phyloP scores from a whole-genome alignment of 495 filamentous ascomycete species.

The Penicillium ochrochloron region DNA sequence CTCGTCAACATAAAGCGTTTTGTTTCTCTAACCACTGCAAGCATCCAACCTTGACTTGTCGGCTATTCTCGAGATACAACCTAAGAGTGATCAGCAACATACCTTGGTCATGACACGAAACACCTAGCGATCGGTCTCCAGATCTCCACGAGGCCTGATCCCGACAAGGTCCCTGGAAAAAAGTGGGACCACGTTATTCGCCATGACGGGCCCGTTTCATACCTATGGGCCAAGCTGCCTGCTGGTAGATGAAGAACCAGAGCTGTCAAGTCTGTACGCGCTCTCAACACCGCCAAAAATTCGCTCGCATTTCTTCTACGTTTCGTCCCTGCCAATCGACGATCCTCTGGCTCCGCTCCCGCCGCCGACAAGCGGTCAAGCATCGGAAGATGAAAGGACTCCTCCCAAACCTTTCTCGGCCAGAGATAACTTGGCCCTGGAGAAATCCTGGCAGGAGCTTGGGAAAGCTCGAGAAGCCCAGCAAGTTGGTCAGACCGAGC shows the following conservation, averaged over 20 bases:
- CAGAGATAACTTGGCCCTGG: constrained; percentile 73
- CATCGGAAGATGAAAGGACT: constrained; percentile 51
- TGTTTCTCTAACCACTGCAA: not conserved
- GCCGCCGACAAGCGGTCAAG: constrained; percentile 56
- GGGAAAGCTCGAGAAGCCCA: constrained; percentile 45
- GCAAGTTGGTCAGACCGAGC: constrained; percentile 32
- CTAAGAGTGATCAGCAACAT: constrained; percentile 10
- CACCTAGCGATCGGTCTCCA: constrained; percentile 24
- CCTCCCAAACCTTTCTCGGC: constrained; percentile 78
- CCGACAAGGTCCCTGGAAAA: constrained; percentile 16
- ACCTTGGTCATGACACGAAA: constrained; percentile 26
- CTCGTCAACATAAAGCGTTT: not conserved
- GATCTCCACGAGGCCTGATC: constrained; percentile 20
- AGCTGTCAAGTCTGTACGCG: constrained; percentile 39
- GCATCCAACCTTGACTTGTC: not conserved
- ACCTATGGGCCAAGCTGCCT: constrained; percentile 60
- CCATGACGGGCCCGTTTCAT: constrained; percentile 55
- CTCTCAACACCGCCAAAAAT: constrained; percentile 49
- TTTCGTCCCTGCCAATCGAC: constrained; percentile 76
- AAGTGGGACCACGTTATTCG: constrained; percentile 22
- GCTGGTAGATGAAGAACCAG: constrained; percentile 45
- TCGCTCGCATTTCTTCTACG: constrained; percentile 80
- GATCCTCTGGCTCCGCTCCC: constrained; percentile 77
- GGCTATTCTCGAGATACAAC: constrained; percentile 13
- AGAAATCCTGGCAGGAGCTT: constrained; percentile 70